Base-by-base conservation (phyloP, 1,139 yeast species). In the Scheffersomyces segobiensis region DNA sequence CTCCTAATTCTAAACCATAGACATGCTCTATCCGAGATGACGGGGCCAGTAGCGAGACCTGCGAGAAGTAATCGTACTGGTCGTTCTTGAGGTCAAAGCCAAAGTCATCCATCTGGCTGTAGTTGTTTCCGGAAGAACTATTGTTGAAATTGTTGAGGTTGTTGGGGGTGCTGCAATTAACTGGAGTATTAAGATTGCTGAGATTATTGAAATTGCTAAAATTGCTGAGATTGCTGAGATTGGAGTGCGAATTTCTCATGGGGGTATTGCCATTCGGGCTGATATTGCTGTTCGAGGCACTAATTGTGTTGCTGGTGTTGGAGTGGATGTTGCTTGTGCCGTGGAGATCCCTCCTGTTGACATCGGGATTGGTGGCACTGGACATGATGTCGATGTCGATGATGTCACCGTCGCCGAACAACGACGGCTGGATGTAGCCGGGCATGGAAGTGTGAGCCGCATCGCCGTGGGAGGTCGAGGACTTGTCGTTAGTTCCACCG, bases 21-120 rank as follows among this genome's bases (percentile, higher is more conserved):
- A 57, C 57, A 24, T 54, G 52, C 48, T 62, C 65, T 26, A 62
- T 62, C 17, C 62, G 53, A 51, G 60, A 60, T 48, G 58, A 54
- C 6, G 64, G 64, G 5, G 56, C 58, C 54, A 58, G 55, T 49
- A 54, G 53, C 21, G 62, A 42, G 54, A 56, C 57, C n/a, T 48
- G 50, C 49, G 59, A 56, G 56, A 62, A 61, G 60, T 62, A 62
- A 52, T 60, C 62, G 49, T 20, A 20, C 50, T 48, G 26, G 50
- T 48, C 50, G 50, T 20, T 20, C 12, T 21, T 48, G 50, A 24
- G 50, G 12, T 32, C 42, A 32, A 32, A 32, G 17, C 42, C 42
- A 14, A 32, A 32, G 2, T 32, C 42, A 17, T 32, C 42, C 42
- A 32, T 32, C 42, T 32, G 42, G 42, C 17, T 32, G 42, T 32